Base-by-base conservation (phyloP, 2,329 filamentous ascomycete genomes). In the Orbilia ellipsospora region DNA sequence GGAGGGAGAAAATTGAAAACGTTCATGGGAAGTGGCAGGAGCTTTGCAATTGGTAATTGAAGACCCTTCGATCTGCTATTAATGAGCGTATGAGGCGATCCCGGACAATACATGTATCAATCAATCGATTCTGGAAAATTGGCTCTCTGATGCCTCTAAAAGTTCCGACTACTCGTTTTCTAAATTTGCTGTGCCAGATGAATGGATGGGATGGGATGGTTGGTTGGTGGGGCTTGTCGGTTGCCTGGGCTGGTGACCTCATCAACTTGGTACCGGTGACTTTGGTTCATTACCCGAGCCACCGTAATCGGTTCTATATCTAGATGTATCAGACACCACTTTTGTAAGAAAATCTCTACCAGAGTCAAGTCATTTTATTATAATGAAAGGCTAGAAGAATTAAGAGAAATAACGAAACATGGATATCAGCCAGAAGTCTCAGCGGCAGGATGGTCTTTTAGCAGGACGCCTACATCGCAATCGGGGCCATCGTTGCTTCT, bases 181-280 rank as follows among this genome's bases (percentile, higher is more conserved):
- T 55, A 56, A 61, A 40, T 63, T 63, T 62, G 62, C 51, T 63
- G 63, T 74, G 70, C 70, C 70, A 60, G 56, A 67, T 16, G 16
- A 31, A 16, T 18, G n/a, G 15, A 23, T 52, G 31, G 31, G 31
- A 36, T 36, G 31, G 31, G 31, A 36, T 36, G 18, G 48, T 2
- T 52, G 48, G 48, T 52, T 61, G 57, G 57, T 57, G 57, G 67
- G 67, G 59, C 56, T 69, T 50, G 44, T 54, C 54, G 56, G 56
- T 16, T 20, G 55, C 65, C 65, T 52, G 44, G 31, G 54, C 23
- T 61, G 57, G 70, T 74, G 70, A 74, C 70, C 63, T 74, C 70
- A 74, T 74, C 23, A 54, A 68, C n/a, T 64, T 59, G 51, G 70
- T 74, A 68, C 62, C 59, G n/a, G 63, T 74, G 56, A 74, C 70